phyloP scores from a whole-genome alignment of 2,329 filamentous ascomycete genomes.

The Calonectria honghensis region DNA sequence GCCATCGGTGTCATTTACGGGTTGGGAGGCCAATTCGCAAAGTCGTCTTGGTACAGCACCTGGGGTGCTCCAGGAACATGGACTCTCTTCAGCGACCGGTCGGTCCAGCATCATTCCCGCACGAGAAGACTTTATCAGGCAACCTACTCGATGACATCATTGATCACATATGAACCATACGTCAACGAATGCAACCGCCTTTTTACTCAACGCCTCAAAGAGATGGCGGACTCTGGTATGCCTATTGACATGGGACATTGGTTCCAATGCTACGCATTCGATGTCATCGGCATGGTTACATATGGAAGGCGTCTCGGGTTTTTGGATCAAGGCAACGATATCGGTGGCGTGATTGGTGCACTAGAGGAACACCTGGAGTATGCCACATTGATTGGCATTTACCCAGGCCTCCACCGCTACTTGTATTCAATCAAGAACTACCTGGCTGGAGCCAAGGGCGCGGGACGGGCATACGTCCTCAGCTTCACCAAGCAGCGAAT shows the following conservation, averaged over 20 bases:
- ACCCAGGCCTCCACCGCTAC: conserved; percentile 41
- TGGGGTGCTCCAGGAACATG: conserved; percentile 51
- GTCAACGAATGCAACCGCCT: conserved; percentile 58
- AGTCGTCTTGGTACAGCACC: conserved; percentile 59
- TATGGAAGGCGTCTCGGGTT: conserved; percentile 60
- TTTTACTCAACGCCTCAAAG: conserved; percentile 54
- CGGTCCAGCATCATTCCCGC: conserved; percentile 53
- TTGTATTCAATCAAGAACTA: conserved; percentile 49
- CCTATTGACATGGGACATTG: conserved; percentile 58
- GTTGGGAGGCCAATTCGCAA: conserved; percentile 56
- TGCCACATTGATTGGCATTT: conserved; percentile 52
- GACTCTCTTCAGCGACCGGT: conserved; percentile 57
- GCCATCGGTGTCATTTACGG: conserved; percentile 62
- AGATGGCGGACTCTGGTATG: conserved; percentile 47
- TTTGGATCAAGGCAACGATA: conserved; percentile 59
- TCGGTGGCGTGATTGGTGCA: conserved; percentile 53
- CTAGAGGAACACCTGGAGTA: conserved; percentile 54
- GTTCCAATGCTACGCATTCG: conserved; percentile 64
- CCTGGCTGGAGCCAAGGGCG: conserved; percentile 45
- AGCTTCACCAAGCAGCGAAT: conserved; percentile 45
- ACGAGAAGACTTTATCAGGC: conserved; percentile 55
- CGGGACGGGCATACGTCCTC: conserved; percentile 43
- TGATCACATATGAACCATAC: conserved; percentile 59
- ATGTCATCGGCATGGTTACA: conserved; percentile 62
- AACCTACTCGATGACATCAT: conserved; percentile 58